Base-by-base conservation (phyloP, 1,284 basidiomycete genomes). In the Boletellus deceptivus region DNA sequence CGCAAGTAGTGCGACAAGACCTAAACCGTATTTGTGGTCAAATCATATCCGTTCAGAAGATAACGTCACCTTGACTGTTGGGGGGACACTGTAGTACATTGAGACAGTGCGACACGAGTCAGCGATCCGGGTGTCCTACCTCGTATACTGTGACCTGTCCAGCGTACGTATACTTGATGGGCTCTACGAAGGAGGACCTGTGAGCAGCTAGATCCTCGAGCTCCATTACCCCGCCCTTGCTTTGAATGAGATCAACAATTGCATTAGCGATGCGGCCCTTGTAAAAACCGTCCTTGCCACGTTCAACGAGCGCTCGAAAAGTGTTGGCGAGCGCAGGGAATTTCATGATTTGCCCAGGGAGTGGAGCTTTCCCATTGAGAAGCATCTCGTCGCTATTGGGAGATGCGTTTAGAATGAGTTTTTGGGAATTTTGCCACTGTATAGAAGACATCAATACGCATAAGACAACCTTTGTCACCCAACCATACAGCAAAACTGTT, bases 221-320 rank as follows among this genome's bases (percentile, higher is more conserved):
- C 48, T 89, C 86, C 89, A 98, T 92, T 6, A 93, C 79, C 16
- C 95, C 95, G 18, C 94, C 95, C 60, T 87, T 80, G 63, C 82
- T 84, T 68, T 89, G 76, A 54, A 93, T 80, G 22, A 92, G 73
- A 41, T 95, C 86, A 14, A 98, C 92, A 52, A 98, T 94, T 0
- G 89, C 90, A 65, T 95, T 75, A 0, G 95, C 95, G 20, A 98
- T 72, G 6, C 89, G 75, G 2, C 95, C 96, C 62, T 86, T 90
- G 74, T 98, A 98, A 70, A 93, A 98, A 0, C 93, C 96, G 48
- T 89, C 83, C 60, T 89, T 92, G 5, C 95, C 95, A 33, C 91
- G 73, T 51, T 82, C 79, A 0, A 84, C 91, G 7, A 98, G 74
- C 42, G 83, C 79, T 48, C 86, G 80, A 73, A 98, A 94, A 0